Base-by-base conservation (phyloP, 306 rosid genomes). In the Dalbergia cultrata region DNA sequence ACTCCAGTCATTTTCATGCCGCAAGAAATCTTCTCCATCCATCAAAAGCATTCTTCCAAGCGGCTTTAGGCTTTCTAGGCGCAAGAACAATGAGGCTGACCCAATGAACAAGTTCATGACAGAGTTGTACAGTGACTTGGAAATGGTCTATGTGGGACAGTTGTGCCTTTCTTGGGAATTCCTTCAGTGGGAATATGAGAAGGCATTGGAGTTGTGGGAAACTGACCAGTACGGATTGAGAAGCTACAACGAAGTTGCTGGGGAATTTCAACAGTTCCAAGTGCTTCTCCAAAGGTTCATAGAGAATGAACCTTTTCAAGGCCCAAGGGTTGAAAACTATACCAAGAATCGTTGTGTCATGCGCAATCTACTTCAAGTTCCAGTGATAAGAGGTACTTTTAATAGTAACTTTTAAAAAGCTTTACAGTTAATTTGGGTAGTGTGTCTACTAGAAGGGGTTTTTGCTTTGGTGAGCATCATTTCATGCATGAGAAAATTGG, bases 101-200 rank as follows among this genome's bases (percentile, higher is more conserved):
- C 96, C 95, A 22, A 75, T 77, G 69, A 86, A 82, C 52, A 86
- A 90, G 82, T 82, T 81, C 61, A 35, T 81, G 4, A 85, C 78
- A 62, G 91, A 88, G n/a, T 67, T 93, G 65, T 85, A 76, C 52
- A 67, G 90, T 60, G 99, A 95, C 58, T 82, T 91, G 74, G 99
- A 95, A 84, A 64, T 83, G 67, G 95, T 95, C 2, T 95, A 95
- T 43, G 98, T 93, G 78, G 99, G 98, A 13, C 99, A 95, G n/a
- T 73, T 88, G 37, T 91, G 99, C 78, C 97, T 95, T 68, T 95
- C 98, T 14, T 95, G 99, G 99, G 99, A 95, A 77, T 89, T 93
- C 37, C 94, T 93, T 57, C 83, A 79, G 17, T 95, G 98, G 98
- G 96, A 95, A 76, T 89, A 85, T 44, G 84, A 84, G 67, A 93